Percentiles rank a stretch among this genome's conserved stretches.
Conservation (phyloP, 768 basidiomycete species). For the Suillus variegatus region DNA sequence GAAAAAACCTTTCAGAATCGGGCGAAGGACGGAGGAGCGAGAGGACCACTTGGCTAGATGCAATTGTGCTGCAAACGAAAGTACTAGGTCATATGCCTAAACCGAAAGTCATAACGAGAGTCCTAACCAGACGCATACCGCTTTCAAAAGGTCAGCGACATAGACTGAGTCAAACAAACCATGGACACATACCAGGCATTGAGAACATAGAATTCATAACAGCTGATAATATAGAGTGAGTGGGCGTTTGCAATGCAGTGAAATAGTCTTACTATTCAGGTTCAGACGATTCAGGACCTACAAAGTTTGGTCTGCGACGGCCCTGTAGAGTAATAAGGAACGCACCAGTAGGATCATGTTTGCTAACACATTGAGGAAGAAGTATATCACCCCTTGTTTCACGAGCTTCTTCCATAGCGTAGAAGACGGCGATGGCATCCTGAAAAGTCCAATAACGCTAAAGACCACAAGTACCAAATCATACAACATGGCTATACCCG, state of each 20-base stretch:
- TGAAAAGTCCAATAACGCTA: background rate
- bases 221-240: background rate
- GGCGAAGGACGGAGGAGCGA: background rate
- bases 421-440: background rate
- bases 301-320: background rate
- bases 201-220: background rate
- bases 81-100: background rate
- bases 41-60: background rate
- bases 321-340: background rate
- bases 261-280: background rate
- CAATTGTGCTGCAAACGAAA: background rate
- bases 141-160: background rate
- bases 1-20: background rate
- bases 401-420: background rate
- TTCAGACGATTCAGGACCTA: background rate
- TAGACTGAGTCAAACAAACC: background rate
- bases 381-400: background rate
- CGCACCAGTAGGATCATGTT: background rate
- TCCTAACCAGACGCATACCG: slow-evolving; percentile 3
- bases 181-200: background rate
- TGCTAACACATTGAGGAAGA: background rate
- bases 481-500: background rate
- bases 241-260: background rate
- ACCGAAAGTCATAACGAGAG: background rate
- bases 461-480: background rate